Conservation (phyloP, 2,329 filamentous ascomycete species). For the Didymella lethalis region DNA sequence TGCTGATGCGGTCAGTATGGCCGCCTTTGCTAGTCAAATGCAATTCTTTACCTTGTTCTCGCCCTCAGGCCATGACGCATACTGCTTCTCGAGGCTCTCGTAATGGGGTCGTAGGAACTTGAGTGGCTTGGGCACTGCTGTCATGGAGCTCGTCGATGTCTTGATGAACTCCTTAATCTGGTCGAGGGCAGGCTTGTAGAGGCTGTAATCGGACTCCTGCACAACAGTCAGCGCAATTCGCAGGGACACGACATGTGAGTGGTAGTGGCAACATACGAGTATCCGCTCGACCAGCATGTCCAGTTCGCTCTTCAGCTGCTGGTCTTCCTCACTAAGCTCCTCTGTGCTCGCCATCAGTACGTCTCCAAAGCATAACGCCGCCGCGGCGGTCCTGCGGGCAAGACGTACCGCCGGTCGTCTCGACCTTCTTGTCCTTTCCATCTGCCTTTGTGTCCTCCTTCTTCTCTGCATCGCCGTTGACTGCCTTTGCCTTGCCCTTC, state of each 20-base stretch:
- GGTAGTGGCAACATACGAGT: slow-evolving; percentile 65
- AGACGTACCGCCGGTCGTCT: slow-evolving; percentile 63
- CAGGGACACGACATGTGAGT: slow-evolving; percentile 10
- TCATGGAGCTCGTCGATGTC: slow-evolving; percentile 99
- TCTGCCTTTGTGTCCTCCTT: slow-evolving; percentile 70
- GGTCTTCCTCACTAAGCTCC: slow-evolving; percentile 96
- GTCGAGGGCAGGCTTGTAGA: slow-evolving; percentile 92
- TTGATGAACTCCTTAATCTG: slow-evolving; percentile 99
- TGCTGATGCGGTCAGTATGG: slow-evolving; percentile 54
- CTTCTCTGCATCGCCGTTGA: slow-evolving; percentile 69
- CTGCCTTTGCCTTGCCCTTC: slow-evolving; percentile 96
- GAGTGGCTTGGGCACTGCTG: slow-evolving; percentile 95
- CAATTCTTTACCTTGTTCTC: slow-evolving; percentile 73
- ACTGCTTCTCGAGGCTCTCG: slow-evolving; percentile 83
- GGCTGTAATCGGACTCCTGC: slow-evolving; percentile 82
- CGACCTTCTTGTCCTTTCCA: slow-evolving; percentile 78
- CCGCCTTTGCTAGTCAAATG: neutral
- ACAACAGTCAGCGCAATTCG: slow-evolving; percentile 35
- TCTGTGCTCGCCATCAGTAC: slow-evolving; percentile 62
- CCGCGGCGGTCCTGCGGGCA: slow-evolving; percentile 23
- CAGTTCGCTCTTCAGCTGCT: slow-evolving; percentile 96
- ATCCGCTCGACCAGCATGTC: slow-evolving; percentile 97
- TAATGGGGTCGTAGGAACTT: slow-evolving; percentile 99
- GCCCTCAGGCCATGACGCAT: slow-evolving; percentile 86
- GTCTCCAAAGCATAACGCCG: slow-evolving; percentile 25